Evolutionary conservation across 2,329 filamentous ascomycete species (phyloP), one percentile per base, ranked within the genome.

Genomic region (Ascochyta fabae): DNA sequence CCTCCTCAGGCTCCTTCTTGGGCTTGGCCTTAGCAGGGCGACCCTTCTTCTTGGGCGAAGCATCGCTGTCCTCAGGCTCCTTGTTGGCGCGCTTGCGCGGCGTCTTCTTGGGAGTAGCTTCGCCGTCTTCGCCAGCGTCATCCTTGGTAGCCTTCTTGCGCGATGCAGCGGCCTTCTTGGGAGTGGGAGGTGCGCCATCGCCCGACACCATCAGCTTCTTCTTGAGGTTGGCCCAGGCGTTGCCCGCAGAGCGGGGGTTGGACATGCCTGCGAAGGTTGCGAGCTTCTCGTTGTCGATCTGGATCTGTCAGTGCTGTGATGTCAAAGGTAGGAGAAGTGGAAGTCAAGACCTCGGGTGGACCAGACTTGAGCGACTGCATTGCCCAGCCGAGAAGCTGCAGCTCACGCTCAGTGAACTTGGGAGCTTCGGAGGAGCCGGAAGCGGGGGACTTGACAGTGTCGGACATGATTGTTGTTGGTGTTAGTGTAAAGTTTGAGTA

Each of bases 201-300:
- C 44, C n/a, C 23, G 53, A 33, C 4, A 39, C 22, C 40, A 64
- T 61, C 16, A 76, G 61, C 63, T 76, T 76, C 59, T 35, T 50
- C 57, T 66, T 70, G 61, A 76, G 68, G 55, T 68, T 69, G 43
- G 68, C 64, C 74, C 73, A 76, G 29, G 74, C 72, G 45, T 77
- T 77, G 57, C 65, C 56, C 12, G 74, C 74, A 26, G 74, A 76
- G 47, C 72, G 68, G 7, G 67, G 66, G 53, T 77, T 75, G 60
- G 63, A 55, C 74, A 77, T 76, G 44, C 70, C 63, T 31, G 72
- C 70, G 35, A 73, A 69, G 4, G 4, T 40, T 7, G 74, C 74
- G 16, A 77, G 70, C 60, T 71, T 74, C 3, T 70, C 67, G 60
- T 72, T 73, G 60, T 77, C 74, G 50, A 77, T 66, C 74, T 77